Conservation (phyloP, 441 rosid genomes). For the Croton laevigatus region DNA sequence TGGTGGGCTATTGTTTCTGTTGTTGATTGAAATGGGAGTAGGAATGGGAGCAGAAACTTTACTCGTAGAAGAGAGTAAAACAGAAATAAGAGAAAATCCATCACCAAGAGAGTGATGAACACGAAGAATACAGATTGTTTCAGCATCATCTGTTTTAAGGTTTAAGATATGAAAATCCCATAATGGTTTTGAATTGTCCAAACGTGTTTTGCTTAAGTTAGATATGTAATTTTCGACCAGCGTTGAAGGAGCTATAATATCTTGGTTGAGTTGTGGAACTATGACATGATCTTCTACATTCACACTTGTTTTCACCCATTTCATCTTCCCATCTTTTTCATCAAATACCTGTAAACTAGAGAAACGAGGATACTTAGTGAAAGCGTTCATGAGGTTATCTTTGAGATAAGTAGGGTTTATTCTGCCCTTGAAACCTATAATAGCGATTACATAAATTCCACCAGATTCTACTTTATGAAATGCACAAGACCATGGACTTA, state of each 20-base stretch:
- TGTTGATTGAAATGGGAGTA: neutral
- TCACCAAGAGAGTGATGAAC: neutral
- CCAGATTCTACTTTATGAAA: neutral
- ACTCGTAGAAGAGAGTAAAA: neutral
- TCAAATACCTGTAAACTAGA: neutral
- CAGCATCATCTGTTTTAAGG: neutral
- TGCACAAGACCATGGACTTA: neutral
- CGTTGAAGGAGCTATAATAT: neutral
- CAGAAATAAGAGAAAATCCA: neutral
- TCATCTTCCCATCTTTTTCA: neutral
- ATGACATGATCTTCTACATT: neutral
- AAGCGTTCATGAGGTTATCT: neutral
- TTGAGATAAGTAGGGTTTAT: neutral
- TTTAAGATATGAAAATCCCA: slow-evolving; percentile 4
- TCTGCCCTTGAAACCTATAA: neutral
- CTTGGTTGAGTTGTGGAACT: neutral
- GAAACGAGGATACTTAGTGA: neutral
- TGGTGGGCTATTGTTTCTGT: neutral
- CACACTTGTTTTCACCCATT: neutral
- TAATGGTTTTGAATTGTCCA: neutral
- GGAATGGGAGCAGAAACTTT: neutral
- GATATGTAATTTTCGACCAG: neutral
- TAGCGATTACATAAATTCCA: neutral
- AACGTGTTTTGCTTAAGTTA: neutral
- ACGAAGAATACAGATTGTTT: neutral